Percentiles rank a stretch among this genome's conserved stretches.
Evolutionary conservation across 1,284 basidiomycete species (phyloP).

Genomic region (Cryptococcus floricola): DNA sequence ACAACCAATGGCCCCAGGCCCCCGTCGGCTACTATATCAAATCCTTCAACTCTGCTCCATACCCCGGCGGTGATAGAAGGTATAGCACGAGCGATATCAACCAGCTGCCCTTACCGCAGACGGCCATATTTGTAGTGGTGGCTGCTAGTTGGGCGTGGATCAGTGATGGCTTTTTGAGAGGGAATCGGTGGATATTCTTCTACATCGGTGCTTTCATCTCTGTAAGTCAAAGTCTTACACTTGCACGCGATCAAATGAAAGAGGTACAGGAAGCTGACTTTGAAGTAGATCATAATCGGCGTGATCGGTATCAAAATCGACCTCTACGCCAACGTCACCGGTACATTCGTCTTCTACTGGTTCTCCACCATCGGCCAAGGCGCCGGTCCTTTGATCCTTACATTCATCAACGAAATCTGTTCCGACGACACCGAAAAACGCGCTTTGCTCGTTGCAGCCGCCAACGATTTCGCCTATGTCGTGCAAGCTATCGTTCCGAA

Average conservation of each 20-base stretch:
- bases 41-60: constrained; percentile 35
- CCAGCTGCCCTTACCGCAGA: constrained; percentile 20
- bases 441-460: constrained; percentile 32
- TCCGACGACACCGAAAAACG: constrained; percentile 34
- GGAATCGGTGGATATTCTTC: constrained; percentile 35
- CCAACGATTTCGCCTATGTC: constrained; percentile 39
- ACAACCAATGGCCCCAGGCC: constrained; percentile 25
- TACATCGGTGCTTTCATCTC: constrained; percentile 23
- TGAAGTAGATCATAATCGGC: constrained; percentile 17
- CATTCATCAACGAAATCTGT: constrained; percentile 40
- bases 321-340: constrained; percentile 28
- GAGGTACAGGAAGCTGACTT: background rate
- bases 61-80: constrained; percentile 21
- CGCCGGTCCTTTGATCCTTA: constrained; percentile 19
- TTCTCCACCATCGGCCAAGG: constrained; percentile 13
- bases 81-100: constrained; percentile 10
- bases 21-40: constrained; percentile 41
- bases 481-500: constrained; percentile 39
- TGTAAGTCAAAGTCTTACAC: background rate
- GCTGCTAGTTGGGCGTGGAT: constrained; percentile 33
- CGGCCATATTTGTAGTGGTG: constrained; percentile 31
- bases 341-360: constrained; percentile 30
- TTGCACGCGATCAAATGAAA: background rate
- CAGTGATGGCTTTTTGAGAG: constrained; percentile 31
- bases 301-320: constrained; percentile 20